Base-by-base conservation (phyloP, 371 early-diverging fungal genomes). In the Mortierella sp. region DNA sequence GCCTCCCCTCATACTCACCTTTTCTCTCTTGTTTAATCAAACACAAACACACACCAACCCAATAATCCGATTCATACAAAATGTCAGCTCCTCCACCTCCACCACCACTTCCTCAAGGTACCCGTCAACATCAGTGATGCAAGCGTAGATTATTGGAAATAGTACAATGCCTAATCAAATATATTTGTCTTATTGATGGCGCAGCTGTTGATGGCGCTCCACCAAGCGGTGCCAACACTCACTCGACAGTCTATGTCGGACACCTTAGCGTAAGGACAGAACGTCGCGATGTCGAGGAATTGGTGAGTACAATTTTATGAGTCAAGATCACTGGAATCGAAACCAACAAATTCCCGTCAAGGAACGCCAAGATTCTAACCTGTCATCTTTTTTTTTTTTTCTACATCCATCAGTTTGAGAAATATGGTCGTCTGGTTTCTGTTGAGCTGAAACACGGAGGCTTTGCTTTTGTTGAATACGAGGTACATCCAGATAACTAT, bases 391-490 rank as follows among this genome's bases (percentile, higher is more conserved):
- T 26, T 24, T 28, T 43, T 35, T 62, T 4, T n/a, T 26, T 5
- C 20, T 61, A 3, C 43, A 60, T 18, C 12, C 30, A 26, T 20
- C 37, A 79, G 83, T 83, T 84, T 62, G 77, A 85, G 70, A 75
- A 81, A 47, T 85, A 85, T 57, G 87, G 87, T 22, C 84, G 84
- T 54, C 67, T 86, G 24, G 60, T 86, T 35, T 81, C 83, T 35
- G 84, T 87, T 28, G 84, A 77, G 69, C 60, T 85, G 55, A 86
- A 85, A 72, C 84, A 83, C 30, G 84, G 79, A 60, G 87, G 86
- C 18, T 87, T 86, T 78, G 88, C 88, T 32, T 90, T 90, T 80
- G 86, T 89, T 62, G 90, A 90, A 68, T 89, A 84, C 64, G 88
- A 89, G 84, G 88, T 88, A 83, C 61, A 70, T 84, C 22, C 24